These are phyloP conservation scores for Populus hybrid DNA, from an alignment of 441 rosid genomes.

Conservation along the genomic window DNA sequence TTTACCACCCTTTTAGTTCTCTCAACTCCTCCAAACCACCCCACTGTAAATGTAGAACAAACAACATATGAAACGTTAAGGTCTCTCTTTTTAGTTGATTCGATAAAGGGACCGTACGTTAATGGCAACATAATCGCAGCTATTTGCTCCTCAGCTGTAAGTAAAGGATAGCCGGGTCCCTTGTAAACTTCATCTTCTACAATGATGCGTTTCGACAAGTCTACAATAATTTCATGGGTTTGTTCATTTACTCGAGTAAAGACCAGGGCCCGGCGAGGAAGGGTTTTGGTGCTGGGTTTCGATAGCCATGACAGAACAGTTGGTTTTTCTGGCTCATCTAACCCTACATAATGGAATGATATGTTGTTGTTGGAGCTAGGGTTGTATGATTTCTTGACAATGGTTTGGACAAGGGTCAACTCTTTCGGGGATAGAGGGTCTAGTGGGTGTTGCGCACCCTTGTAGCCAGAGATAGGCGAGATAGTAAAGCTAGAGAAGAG, in stretches of 20 bases:
- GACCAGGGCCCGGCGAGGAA: slow-evolving; percentile 31
- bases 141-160: slow-evolving; percentile 16
- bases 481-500: slow-evolving; percentile 5
- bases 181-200: slow-evolving; percentile 10
- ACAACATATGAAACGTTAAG: slow-evolving; percentile 26
- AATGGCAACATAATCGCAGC: slow-evolving; percentile 21
- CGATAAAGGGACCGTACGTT: slow-evolving; percentile 22
- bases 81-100: slow-evolving; percentile 22
- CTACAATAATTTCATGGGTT: slow-evolving; percentile 34
- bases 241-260: slow-evolving; percentile 17
- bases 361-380: slow-evolving; percentile 11
- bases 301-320: slow-evolving; percentile 29
- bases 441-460: slow-evolving; percentile 21
- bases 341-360: slow-evolving; percentile 36
- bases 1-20: slow-evolving; percentile 23
- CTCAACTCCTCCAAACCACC: slow-evolving; percentile 34
- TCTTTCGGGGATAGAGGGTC: slow-evolving; percentile 33
- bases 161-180: slow-evolving; percentile 34
- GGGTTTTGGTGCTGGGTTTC: not conserved
- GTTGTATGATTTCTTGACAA: slow-evolving; percentile 10
- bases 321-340: slow-evolving; percentile 40
- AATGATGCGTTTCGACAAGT: slow-evolving; percentile 19
- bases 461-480: not conserved
- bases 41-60: slow-evolving; percentile 23
- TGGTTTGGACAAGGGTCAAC: slow-evolving; percentile 17